Percentiles rank a stretch among this genome's conserved stretches.
Conservation (phyloP, 345 rosid genomes). For the Hirschfeldia incana region DNA sequence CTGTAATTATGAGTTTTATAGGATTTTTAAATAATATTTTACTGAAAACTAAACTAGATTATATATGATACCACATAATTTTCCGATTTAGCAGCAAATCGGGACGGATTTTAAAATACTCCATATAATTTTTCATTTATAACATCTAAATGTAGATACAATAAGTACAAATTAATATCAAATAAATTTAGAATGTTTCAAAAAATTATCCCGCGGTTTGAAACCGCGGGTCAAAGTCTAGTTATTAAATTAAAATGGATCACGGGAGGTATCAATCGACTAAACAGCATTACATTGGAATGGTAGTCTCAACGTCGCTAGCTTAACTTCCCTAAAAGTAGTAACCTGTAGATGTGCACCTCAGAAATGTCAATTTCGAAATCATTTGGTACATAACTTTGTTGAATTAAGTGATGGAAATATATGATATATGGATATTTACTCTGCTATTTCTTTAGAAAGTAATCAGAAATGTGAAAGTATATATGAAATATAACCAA, state of each 20-base stretch:
- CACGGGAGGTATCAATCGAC: conserved; percentile 22
- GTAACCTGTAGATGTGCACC: background rate
- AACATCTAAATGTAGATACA: no score
- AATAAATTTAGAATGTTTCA: no score
- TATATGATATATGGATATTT: background rate
- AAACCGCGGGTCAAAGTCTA: no score
- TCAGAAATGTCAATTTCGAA: background rate
- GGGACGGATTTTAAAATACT: no score
- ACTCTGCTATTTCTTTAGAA: background rate
- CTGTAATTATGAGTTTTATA: no score
- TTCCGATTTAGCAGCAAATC: no score
- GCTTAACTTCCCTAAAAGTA: background rate
- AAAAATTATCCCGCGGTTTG: no score
- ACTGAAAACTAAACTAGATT: no score
- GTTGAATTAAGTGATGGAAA: background rate
- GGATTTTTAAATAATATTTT: no score
- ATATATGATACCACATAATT: no score
- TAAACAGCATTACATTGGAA: conserved; percentile 9
- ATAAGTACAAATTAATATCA: no score
- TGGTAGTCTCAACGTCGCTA: conserved; percentile 7
- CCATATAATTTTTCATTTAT: no score
- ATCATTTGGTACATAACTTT: background rate
- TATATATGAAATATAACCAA: background rate
- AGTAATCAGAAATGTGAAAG: background rate
- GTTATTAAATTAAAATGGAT: conserved; percentile 10